phyloP scores from a whole-genome alignment of 2,329 filamentous ascomycete genomes.

The Sclerotinia trifoliorum region DNA sequence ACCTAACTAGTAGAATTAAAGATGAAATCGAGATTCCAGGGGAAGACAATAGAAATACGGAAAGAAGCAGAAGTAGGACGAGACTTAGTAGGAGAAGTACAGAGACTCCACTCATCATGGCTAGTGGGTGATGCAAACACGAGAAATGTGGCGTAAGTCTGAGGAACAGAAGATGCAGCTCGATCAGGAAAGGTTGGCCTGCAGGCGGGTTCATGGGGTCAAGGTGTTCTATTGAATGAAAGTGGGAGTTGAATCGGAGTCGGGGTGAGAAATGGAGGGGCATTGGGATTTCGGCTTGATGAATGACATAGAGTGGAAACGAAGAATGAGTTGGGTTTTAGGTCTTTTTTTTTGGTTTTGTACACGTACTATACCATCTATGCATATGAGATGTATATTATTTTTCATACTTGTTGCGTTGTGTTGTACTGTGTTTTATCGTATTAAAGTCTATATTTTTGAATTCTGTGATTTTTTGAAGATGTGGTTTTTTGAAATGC shows the following conservation, averaged over 20 bases:
- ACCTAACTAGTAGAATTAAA: conserved; percentile 47
- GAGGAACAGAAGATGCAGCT: not conserved
- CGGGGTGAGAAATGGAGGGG: too few species aligned
- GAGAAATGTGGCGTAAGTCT: not conserved
- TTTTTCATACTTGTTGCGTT: not conserved
- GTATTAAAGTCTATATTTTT: not conserved
- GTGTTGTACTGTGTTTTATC: not conserved
- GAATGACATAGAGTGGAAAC: not conserved
- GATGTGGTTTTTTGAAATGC: too few species aligned
- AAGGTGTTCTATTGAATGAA: not conserved
- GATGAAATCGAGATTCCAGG: conserved; percentile 37
- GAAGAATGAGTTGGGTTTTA: not conserved
- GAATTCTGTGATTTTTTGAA: too few species aligned
- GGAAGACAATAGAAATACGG: not conserved
- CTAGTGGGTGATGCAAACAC: not conserved
- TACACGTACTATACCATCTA: conserved; percentile 6
- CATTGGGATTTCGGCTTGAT: not conserved
- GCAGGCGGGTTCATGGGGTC: not conserved
- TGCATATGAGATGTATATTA: not conserved
- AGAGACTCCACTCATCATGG: conserved; percentile 13
- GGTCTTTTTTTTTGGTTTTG: not conserved
- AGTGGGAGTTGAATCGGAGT: too few species aligned
- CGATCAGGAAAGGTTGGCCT: not conserved
- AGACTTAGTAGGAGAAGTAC: conserved; percentile 1
- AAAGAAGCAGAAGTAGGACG: not conserved